Conservation (phyloP, 768 basidiomycete genomes). For the Mycena galopus region DNA sequence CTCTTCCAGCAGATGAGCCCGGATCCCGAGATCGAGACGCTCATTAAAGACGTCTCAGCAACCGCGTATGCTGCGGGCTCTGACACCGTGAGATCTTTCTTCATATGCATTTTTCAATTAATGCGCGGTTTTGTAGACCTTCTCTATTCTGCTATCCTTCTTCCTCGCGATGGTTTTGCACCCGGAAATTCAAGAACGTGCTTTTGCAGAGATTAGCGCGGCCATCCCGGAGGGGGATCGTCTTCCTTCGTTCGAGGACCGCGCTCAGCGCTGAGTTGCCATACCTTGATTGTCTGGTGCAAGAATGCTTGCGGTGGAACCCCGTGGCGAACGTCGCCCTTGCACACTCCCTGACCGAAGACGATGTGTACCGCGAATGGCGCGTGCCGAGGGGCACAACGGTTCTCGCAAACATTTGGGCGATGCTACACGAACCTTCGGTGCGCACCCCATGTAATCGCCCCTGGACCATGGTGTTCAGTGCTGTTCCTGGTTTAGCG, state of each 20-base stretch:
- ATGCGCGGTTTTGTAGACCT: constrained; percentile 37
- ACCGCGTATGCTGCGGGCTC: constrained; percentile 54
- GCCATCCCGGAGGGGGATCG: constrained; percentile 38
- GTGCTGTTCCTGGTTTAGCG: constrained; percentile 15
- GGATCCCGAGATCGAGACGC: constrained; percentile 26
- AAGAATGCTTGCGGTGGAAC: constrained; percentile 51
- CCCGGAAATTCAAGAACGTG: constrained; percentile 49
- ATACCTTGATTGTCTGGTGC: constrained; percentile 55
- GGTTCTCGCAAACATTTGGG: constrained; percentile 47
- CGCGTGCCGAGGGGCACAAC: constrained; percentile 53
- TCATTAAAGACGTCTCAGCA: constrained; percentile 42
- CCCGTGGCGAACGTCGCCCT: constrained; percentile 15
- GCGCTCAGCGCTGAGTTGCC: constrained; percentile 47
- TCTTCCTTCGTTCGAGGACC: constrained; percentile 33
- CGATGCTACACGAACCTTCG: constrained; percentile 62
- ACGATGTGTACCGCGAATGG: constrained; percentile 59
- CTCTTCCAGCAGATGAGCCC: constrained; percentile 12
- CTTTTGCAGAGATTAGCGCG: constrained; percentile 46
- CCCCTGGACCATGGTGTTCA: background rate
- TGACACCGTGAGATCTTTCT: constrained; percentile 50
- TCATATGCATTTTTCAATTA: background rate
- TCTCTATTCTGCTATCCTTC: constrained; percentile 49
- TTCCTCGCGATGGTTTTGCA: constrained; percentile 51
- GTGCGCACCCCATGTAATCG: background rate
- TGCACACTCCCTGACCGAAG: constrained; percentile 41